These are phyloP conservation scores for Vicia faba DNA, from an alignment of 306 rosid genomes.

Conservation along the genomic window DNA sequence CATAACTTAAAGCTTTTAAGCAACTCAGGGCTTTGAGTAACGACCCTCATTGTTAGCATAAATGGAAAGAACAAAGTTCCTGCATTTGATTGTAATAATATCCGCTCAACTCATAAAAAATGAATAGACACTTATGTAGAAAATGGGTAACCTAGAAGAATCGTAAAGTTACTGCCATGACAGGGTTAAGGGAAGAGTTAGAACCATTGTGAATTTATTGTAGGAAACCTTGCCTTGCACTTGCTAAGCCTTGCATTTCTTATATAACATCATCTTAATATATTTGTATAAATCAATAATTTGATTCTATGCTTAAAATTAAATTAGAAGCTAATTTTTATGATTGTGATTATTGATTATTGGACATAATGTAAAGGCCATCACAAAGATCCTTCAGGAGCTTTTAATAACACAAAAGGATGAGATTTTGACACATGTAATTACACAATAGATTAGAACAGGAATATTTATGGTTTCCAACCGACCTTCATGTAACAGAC, in stretches of 20 bases:
- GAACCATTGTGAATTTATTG: not conserved
- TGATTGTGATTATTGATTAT: constrained; percentile 3
- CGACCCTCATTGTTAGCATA: constrained; percentile 7
- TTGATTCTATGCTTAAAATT: constrained; percentile 6
- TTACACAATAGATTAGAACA: constrained; percentile 11
- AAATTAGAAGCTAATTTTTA: constrained; percentile 8
- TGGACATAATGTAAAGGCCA: constrained; percentile 12
- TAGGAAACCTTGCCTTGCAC: not conserved
- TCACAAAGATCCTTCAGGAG: constrained; percentile 26
- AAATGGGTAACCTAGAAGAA: not conserved
- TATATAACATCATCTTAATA: constrained; percentile 24
- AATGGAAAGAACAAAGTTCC: not conserved
- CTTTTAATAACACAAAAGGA: constrained; percentile 14
- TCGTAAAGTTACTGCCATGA: not conserved
- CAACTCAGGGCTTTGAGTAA: constrained; percentile 3
- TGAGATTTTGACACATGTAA: constrained; percentile 14
- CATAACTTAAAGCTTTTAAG: constrained; percentile 9
- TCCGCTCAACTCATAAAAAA: constrained; percentile 5
- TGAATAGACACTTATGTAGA: not conserved
- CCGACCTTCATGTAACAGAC: not conserved
- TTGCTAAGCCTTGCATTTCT: constrained; percentile 10
- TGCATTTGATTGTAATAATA: constrained; percentile 21
- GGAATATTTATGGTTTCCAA: constrained; percentile 16
- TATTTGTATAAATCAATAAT: constrained; percentile 12
- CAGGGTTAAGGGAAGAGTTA: not conserved